Conservation (phyloP, 257 asterid species). For the Penstemon barbatus region DNA sequence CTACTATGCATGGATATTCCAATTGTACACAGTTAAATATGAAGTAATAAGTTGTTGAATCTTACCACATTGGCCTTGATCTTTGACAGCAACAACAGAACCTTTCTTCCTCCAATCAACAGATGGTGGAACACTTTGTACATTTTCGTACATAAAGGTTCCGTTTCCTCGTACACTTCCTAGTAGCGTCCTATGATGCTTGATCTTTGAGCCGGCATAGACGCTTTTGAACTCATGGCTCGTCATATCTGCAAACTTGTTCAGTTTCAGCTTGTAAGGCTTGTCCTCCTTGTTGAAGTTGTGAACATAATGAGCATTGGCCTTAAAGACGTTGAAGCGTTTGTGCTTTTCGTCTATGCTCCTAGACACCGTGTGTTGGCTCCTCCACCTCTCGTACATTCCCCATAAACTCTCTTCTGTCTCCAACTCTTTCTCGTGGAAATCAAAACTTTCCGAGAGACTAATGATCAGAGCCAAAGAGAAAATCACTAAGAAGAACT, state of each 20-base stretch:
- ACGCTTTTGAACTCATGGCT: constrained; percentile 71
- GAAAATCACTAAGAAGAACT: constrained; percentile 34
- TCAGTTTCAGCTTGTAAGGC: constrained; percentile 77
- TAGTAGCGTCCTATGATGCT: constrained; percentile 61
- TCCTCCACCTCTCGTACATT: constrained; percentile 86
- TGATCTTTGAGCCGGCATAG: constrained; percentile 67
- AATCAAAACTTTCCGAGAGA: constrained; percentile 59
- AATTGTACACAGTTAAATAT: too few species aligned
- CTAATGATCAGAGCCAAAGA: constrained; percentile 41
- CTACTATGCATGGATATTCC: too few species aligned
- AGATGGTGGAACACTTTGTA: constrained; percentile 51
- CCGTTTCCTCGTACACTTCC: constrained; percentile 40
- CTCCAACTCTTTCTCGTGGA: constrained; percentile 69
- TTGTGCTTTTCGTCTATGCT: constrained; percentile 61
- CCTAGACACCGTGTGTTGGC: constrained; percentile 75
- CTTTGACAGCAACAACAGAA: constrained; percentile 67
- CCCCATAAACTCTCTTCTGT: constrained; percentile 75
- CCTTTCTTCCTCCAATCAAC: constrained; percentile 88
- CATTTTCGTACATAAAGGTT: constrained; percentile 60
- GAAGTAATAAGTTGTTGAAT: neutral
- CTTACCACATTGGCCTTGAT: constrained; percentile 92
- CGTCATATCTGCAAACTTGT: constrained; percentile 89
- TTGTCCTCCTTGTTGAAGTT: constrained; percentile 62
- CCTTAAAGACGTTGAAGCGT: constrained; percentile 77
- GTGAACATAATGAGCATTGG: constrained; percentile 61